Evolutionary conservation across 257 asterid genomes (phyloP), one percentile per base, ranked within the genome.

Genomic region (Voacanga thouarsii): DNA sequence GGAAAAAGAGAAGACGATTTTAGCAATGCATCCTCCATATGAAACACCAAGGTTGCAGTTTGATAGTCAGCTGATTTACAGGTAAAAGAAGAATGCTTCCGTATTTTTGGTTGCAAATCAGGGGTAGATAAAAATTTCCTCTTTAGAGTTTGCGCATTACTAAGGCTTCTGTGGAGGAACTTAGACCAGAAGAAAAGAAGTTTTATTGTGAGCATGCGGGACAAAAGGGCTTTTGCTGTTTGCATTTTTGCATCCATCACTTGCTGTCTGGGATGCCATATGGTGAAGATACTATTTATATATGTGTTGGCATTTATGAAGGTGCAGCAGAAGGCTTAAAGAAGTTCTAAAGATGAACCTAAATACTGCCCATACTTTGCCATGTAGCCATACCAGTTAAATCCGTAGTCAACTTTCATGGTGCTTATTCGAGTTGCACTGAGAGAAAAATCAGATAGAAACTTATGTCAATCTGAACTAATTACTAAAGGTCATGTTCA

Each of bases 1-100:
- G 84, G 88, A 44, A 85, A 85, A 7, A 77, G 57, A 7, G 85
- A 81, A 49, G 80, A 75, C 5, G 88, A 85, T 47, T 65, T 77
- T 24, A 85, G 70, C 82, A 85, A 33, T 37, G 80, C 83, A 45
- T 73, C 86, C 73, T 85, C 88, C 76, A 85, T 47, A 51, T 85
- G 82, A 65, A 85, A 82, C 39, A 85, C 68, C 75, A 82, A 47
- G 11, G 86, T 77, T 63, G 75, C 73, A 39, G 79, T 49, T 21
- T 33, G 72, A 16, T 43, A 51, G 45, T 69, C 76, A 16, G 76
- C 82, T 65, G 65, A 19, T 74, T 75, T 68, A 28, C 55, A 41
- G 6, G 66, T 19, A 23, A 80, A 61, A 37, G 73, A 63, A 51
- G 87, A 77, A 49, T 77, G 44, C 16, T 60, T 80, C 44, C 59